Evolutionary conservation across 768 basidiomycete species (phyloP), one percentile per base, ranked within the genome.

Genomic region (Suillus subaureus): DNA sequence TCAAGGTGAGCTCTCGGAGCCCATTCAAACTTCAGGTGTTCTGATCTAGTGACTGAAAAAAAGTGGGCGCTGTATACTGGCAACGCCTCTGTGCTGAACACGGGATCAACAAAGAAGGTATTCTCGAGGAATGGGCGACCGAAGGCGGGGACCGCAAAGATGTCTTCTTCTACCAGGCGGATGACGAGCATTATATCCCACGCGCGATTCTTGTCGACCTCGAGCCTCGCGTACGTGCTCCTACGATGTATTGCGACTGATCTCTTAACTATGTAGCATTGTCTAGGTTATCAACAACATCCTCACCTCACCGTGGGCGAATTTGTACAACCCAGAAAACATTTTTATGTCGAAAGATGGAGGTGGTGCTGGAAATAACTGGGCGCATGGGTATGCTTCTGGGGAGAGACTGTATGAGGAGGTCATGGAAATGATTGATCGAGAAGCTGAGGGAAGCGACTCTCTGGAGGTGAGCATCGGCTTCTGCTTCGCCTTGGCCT

Each of bases 111-210:
- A 91, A 92, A 65, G 92, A 96, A 70, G 97, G 97, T 35, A 94
- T 94, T 65, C 88, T 99, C 56, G 96, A 99, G 77, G 96, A 99
- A 68, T 97, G 94, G 93, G 96, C 96, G 7, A 93, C 91, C 1
- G 95, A 96, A 71, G 93, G 93, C 23, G 94, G 94, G 11, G 97
- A 99, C 79, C 85, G 97, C 71, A 99, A 99, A 75, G 97, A 99
- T 79, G 97, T 97, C 33, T 99, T 99, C 80, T 99, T 99, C 81
- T 99, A 99, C 76, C 97, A 99, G 77, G 97, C 97, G n/a, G 97
- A 99, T 76, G 97, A 99, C 73, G 97, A 99, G 76, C 96, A 97
- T 72, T 99, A 99, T 78, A 96, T 99, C 66, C 97, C 97, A 2
- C 87, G 97, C 61, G 94, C 97, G 6, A 97, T 99, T 67, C 85